Evolutionary conservation across 352 stramenopile genomes (phyloP), one percentile per base, ranked within the genome.

Genomic region (Globisporangium nunn): DNA sequence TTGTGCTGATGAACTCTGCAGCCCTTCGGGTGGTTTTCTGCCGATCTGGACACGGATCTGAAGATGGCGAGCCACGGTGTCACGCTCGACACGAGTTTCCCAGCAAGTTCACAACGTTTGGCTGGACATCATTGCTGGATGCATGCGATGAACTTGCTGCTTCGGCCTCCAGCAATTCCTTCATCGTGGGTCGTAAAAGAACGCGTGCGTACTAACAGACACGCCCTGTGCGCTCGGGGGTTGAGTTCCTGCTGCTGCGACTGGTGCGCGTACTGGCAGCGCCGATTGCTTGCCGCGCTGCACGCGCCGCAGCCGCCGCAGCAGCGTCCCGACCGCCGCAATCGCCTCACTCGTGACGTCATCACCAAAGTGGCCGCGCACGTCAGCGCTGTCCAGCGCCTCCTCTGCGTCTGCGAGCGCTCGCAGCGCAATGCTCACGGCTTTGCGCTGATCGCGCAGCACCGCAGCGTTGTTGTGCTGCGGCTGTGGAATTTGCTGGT

Each of bases 231-330:
- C 28, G 37, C 37, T 41, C 10, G 11, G 10, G 8, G 35, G 35
- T 12, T 10, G 35, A 6, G 31, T 8, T 54, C 4, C 48, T 30
- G 29, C 15, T 29, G 48, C 5, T 53, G 48, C 11, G 15, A 15
- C 18, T 29, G 49, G 15, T 3, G 31, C 2, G 31, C 17, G 49
- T 12, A 15, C 30, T 33, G 15, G n/a, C 39, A 78, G 56, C 43
- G 56, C 56, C 15, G 72, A 78, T 23, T 74, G 64, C 61, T 76
- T 81, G 2, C 69, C 72, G 33, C 72, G 67, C n/a, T 76, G 62
- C 7, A 76, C 63, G 17, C 72, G 69, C 30, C 62, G 67, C 49
- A 81, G 43, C 18, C 51, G 59, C 37, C 72, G 69, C 44, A 78
- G 43, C 50, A 60, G 53, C n/a, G 61, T 50, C 4, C 61, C 59